Conservation (phyloP, 441 rosid species). For the Melastoma candidum region DNA sequence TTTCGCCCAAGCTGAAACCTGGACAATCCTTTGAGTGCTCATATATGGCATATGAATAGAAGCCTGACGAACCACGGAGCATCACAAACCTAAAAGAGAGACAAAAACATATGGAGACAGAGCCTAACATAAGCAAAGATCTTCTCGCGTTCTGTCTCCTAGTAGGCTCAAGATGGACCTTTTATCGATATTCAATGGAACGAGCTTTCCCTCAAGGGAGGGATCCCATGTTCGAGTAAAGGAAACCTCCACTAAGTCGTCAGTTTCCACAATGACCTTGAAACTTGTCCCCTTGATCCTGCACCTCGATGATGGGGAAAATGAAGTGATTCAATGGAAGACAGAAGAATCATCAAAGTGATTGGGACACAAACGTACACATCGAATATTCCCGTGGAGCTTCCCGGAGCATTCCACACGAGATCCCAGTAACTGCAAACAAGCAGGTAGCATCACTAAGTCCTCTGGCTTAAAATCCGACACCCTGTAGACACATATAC, state of each 20-base stretch:
- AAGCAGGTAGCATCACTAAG: not conserved
- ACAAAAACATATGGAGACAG: not conserved
- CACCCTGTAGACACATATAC: too few relatives aligned
- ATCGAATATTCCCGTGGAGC: constrained; percentile 2
- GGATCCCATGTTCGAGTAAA: constrained; percentile 19
- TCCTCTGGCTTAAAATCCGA: too few relatives aligned
- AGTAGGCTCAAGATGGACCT: constrained; percentile 8
- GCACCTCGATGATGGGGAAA: constrained; percentile 3
- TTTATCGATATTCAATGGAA: constrained; percentile 23
- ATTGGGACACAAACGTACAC: not conserved
- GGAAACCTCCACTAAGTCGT: constrained; percentile 22
- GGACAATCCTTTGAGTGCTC: constrained; percentile 72
- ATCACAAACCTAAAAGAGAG: constrained; percentile 30
- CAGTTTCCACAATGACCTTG: constrained; percentile 15
- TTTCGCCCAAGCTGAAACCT: constrained; percentile 58
- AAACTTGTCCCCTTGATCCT: constrained; percentile 22
- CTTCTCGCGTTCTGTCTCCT: too few relatives aligned
- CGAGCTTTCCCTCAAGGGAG: constrained; percentile 17
- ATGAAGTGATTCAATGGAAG: not conserved
- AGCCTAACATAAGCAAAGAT: not conserved
- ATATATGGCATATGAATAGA: constrained; percentile 73
- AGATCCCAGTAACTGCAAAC: constrained; percentile 9
- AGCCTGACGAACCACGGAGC: constrained; percentile 43
- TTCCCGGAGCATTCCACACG: constrained; percentile 7
- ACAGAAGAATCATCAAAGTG: not conserved